Base-by-base conservation (phyloP, 768 basidiomycete species). In the Trametes maxima region DNA sequence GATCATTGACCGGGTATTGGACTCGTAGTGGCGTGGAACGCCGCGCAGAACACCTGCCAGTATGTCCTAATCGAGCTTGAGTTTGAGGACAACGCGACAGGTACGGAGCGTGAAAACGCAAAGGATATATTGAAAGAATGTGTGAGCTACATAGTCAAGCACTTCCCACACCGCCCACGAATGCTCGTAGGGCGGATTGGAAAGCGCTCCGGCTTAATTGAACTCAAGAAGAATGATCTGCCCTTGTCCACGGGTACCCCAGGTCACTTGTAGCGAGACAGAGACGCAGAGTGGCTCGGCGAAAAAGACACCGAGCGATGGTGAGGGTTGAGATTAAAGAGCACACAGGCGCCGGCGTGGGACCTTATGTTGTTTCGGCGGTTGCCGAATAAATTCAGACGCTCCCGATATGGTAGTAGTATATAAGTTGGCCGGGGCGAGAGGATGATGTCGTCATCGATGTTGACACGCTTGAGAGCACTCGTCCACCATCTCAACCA, bases 161-260 rank as follows among this genome's bases (percentile, higher is more conserved):
- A 78, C 75, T 76, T 79, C 76, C 79, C 74, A 72, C 78, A 77
- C 78, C 74, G 62, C 75, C 73, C 73, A 72, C 70, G 65, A 54
- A 68, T 70, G 71, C 70, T 64, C 65, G 73, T 71, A 60, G 67
- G 67, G 75, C 54, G 57, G 48, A 57, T 76, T 81, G 72, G 79
- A 75, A 79, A 77, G 76, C 73, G 83, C 86, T 88, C 87, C 88
- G 88, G 88, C 88, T 89, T 89, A 89, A 88, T 87, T 88, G 87
- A 76, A 79, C 81, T 79, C 86, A 51, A 45, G 1, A 40, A 66
- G 56, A 40, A 74, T 67, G 53, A 63, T 84, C 78, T 81, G 61
- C 78, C 84, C 77, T 69, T 68, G 56, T 55, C 77, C 73, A 75
- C 63, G 68, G 71, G 69, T 89, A 89, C 88, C 87, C 84, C 63